Evolutionary conservation across 2,329 filamentous ascomycete species (phyloP).

Genomic region (Myriangium duriaei): DNA sequence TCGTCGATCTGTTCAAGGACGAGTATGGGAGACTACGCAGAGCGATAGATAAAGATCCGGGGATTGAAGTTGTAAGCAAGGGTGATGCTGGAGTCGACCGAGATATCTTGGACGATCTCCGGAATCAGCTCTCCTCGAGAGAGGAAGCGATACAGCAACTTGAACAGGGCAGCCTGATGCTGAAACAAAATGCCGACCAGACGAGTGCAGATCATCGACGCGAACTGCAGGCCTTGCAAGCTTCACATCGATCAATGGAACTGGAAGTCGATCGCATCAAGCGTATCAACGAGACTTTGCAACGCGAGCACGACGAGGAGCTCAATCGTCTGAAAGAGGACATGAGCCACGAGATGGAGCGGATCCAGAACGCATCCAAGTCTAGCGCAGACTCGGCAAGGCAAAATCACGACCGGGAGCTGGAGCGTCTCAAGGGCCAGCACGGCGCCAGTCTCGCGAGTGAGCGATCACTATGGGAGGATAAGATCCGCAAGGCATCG

Average conservation of each 20-base stretch:
- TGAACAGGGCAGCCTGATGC: conserved; percentile 41
- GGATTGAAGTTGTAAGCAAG: conserved; percentile 69
- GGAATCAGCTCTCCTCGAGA: conserved; percentile 63
- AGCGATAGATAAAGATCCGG: conserved; percentile 83
- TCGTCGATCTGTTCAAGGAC: conserved; percentile 91
- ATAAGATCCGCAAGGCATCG: conserved; percentile 13
- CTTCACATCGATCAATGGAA: conserved; percentile 15
- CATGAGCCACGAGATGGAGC: conserved; percentile 38
- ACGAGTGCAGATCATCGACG: conserved; percentile 61
- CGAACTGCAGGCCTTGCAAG: conserved; percentile 13
- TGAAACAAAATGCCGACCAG: conserved; percentile 51
- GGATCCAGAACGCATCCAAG: conserved; percentile 25
- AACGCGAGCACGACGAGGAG: conserved; percentile 52
- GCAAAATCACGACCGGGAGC: conserved; percentile 28
- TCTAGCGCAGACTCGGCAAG: conserved; percentile 17
- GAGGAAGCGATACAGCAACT: conserved; percentile 46
- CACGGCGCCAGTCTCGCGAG: conserved; percentile 22
- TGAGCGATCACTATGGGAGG: conserved; percentile 22
- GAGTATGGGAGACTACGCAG: conserved; percentile 78
- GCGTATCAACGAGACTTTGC: conserved; percentile 56
- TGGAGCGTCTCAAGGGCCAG: conserved; percentile 19
- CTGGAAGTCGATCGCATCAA: conserved; percentile 43
- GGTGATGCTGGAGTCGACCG: conserved; percentile 83
- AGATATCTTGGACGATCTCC: conserved; percentile 77
- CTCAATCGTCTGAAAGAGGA: conserved; percentile 10